A percentile compares a stretch with the other conserved stretches of the same genome.
Conservation (phyloP, 306 rosid species). For the Acacia melanoxylon region DNA sequence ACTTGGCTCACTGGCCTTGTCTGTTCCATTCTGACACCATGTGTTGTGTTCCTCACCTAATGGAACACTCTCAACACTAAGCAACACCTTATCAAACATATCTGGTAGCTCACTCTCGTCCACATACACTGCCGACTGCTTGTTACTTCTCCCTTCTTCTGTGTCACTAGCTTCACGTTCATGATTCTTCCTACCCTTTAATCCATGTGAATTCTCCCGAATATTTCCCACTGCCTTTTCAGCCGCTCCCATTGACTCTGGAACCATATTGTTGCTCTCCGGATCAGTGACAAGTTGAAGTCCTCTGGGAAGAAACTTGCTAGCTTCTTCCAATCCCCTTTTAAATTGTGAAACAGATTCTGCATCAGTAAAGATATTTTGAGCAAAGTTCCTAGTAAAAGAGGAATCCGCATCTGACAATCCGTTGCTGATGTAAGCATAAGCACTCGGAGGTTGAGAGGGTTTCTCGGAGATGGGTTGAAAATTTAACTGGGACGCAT, state of each 20-base stretch:
- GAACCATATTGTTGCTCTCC: conserved; percentile 15
- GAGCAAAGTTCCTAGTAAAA: conserved; percentile 49
- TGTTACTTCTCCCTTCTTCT: conserved; percentile 50
- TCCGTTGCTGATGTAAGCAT: conserved; percentile 24
- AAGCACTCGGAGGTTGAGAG: conserved; percentile 22
- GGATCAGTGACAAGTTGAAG: conserved; percentile 40
- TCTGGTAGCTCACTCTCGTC: conserved; percentile 51
- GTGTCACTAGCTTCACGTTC: conserved; percentile 30
- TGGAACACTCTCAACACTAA: conserved; percentile 23
- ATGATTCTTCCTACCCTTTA: conserved; percentile 44
- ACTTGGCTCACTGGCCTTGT: neutral
- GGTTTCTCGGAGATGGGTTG: conserved; percentile 31
- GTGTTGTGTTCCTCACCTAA: conserved; percentile 16
- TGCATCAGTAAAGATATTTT: conserved; percentile 52
- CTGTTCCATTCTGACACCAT: conserved; percentile 8
- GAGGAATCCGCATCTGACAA: conserved; percentile 35
- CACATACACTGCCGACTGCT: conserved; percentile 41
- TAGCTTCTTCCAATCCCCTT: conserved; percentile 82
- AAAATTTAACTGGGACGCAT: conserved; percentile 35
- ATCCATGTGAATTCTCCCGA: conserved; percentile 36
- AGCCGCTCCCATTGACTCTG: conserved; percentile 24
- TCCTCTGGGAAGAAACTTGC: conserved; percentile 69
- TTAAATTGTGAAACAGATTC: conserved; percentile 65
- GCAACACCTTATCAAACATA: conserved; percentile 48
- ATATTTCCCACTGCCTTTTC: conserved; percentile 7